phyloP scores from a whole-genome alignment of 352 stramenopile genomes.

The Phytopythium oedochilum region DNA sequence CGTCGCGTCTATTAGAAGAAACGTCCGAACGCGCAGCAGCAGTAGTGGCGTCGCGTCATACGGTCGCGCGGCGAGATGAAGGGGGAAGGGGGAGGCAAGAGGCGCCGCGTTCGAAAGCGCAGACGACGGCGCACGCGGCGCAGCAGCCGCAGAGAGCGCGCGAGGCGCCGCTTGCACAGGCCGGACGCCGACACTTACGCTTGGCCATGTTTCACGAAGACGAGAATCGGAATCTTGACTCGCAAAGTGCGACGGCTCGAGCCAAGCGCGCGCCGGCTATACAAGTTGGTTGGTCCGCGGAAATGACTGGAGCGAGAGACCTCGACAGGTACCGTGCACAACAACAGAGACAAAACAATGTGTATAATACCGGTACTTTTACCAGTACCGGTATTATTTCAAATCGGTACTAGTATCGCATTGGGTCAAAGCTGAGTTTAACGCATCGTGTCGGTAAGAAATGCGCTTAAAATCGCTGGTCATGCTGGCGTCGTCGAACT shows the following conservation, averaged over 20 bases:
- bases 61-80: background rate
- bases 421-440: too few relatives aligned
- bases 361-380: background rate
- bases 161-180: background rate
- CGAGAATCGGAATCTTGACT: conserved; percentile 62
- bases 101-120: background rate
- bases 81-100: background rate
- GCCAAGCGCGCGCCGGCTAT: conserved; percentile 3
- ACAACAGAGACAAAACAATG: conserved; percentile 25
- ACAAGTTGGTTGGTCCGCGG: conserved; percentile 11
- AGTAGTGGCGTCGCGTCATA: too few relatives aligned
- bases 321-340: conserved; percentile 13
- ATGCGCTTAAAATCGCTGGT: too few relatives aligned
- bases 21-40: background rate
- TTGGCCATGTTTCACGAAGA: conserved; percentile 86
- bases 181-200: conserved; percentile 45
- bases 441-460: too few relatives aligned
- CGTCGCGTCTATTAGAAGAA: background rate
- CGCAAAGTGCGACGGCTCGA: conserved; percentile 9
- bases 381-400: too few relatives aligned
- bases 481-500: too few relatives aligned
- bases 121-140: background rate
- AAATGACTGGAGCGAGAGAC: conserved; percentile 39
- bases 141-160: background rate
- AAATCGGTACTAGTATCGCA: too few relatives aligned